Conservation (phyloP, 2,329 filamentous ascomycete species). For the Pseudopithomyces maydicus region DNA sequence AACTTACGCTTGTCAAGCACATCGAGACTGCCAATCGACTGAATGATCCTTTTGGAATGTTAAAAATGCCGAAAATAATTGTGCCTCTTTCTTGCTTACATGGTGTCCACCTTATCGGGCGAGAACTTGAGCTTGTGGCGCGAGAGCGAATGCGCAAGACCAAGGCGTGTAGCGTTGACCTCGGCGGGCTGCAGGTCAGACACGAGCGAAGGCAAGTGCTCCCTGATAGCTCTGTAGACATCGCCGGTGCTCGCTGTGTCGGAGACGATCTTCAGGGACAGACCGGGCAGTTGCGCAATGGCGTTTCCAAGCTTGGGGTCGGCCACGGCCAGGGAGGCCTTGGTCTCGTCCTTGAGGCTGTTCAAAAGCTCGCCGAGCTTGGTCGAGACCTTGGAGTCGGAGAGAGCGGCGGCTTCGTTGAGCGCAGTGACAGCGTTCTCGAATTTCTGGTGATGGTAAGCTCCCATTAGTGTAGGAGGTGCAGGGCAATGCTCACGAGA, state of each 20-base stretch:
- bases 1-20: constrained; percentile 82
- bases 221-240: constrained; percentile 91
- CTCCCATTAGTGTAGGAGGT: neutral
- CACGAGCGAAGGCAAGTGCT: constrained; percentile 87
- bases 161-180: constrained; percentile 91
- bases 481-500: constrained; percentile 32
- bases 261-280: constrained; percentile 83
- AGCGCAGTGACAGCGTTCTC: constrained; percentile 89
- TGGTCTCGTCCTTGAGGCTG: constrained; percentile 95
- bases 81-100: constrained; percentile 44
- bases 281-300: constrained; percentile 87
- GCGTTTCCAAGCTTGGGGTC: constrained; percentile 89
- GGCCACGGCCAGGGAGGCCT: constrained; percentile 89
- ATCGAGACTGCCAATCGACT: constrained; percentile 65
- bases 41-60: too few relatives aligned
- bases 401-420: constrained; percentile 76
- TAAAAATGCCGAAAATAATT: too few relatives aligned
- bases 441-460: constrained; percentile 69
- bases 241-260: constrained; percentile 80
- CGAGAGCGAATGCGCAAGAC: constrained; percentile 95
- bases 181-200: constrained; percentile 84
- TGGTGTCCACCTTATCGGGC: constrained; percentile 97
- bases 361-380: constrained; percentile 82
- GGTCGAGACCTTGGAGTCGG: constrained; percentile 93
- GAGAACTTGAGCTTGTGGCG: constrained; percentile 97